A percentile compares a stretch with the other conserved stretches of the same genome.
These are phyloP conservation scores for Pseudogymnoascus pannorum DNA, from an alignment of 2,329 filamentous ascomycete genomes.

Conservation along the genomic window DNA sequence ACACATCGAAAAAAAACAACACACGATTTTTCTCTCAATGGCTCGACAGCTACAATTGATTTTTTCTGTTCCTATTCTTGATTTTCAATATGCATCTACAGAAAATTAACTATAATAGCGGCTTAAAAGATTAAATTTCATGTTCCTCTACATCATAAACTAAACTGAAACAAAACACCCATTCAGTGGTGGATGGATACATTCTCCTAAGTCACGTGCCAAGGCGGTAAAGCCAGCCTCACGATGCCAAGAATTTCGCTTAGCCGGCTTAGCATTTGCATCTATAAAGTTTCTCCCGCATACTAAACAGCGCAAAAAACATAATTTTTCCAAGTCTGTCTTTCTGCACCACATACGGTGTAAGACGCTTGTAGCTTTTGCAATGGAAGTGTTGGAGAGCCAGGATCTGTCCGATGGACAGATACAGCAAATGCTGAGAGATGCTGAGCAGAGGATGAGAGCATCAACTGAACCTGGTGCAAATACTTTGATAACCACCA, in stretches of 20 bases:
- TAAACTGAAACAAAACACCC: too few species aligned
- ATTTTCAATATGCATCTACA: background rate
- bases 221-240: background rate
- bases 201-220: background rate
- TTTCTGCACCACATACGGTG: slow-evolving; percentile 6
- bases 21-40: background rate
- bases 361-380: background rate
- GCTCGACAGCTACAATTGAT: background rate
- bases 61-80: background rate
- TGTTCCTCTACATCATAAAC: background rate
- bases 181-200: too few species aligned
- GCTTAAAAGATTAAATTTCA: background rate
- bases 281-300: slow-evolving; percentile 7
- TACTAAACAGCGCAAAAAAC: background rate
- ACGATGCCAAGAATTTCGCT: slow-evolving; percentile 4
- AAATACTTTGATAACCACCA: slow-evolving; percentile 14
- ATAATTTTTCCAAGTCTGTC: slow-evolving; percentile 4
- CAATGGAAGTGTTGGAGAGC: slow-evolving; percentile 14
- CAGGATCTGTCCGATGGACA: slow-evolving; percentile 54
- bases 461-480: slow-evolving; percentile 31
- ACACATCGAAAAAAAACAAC: slow-evolving; percentile 8
- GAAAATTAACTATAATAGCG: background rate
- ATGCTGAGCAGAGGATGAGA: slow-evolving; percentile 52
- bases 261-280: slow-evolving; percentile 2
- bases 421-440: slow-evolving; percentile 53